Conservation (phyloP, 768 basidiomycete genomes). For the Leccinum rimulosum region DNA sequence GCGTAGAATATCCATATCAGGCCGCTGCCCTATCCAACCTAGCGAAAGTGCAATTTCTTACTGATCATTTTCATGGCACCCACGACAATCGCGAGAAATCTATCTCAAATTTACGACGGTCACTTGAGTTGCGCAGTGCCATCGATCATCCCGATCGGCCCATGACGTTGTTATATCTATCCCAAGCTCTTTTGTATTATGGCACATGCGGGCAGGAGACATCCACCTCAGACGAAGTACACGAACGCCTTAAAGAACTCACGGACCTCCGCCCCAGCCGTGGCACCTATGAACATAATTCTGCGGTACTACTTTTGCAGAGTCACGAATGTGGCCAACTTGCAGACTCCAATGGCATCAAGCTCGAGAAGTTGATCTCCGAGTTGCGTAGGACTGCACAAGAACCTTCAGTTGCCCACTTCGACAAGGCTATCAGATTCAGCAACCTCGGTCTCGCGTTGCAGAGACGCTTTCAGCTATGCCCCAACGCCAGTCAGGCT, state of each 20-base stretch:
- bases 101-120: background rate
- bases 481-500: background rate
- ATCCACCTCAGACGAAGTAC: background rate
- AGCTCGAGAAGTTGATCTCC: background rate
- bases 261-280: background rate
- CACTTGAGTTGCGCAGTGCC: conserved; percentile 3
- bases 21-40: conserved; percentile 15
- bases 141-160: conserved; percentile 7
- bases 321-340: background rate
- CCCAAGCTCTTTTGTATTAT: conserved; percentile 10
- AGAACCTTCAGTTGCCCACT: background rate
- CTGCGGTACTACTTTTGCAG: conserved; percentile 2
- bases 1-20: background rate
- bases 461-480: background rate
- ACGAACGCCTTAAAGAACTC: background rate
- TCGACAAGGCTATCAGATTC: conserved; percentile 1
- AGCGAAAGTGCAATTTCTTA: conserved; percentile 7
- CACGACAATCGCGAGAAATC: background rate
- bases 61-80: background rate
- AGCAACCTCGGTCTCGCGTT: conserved; percentile 2
- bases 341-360: background rate
- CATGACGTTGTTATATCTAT: conserved; percentile 4
- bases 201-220: background rate
- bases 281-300: background rate
- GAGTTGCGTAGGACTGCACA: background rate